These are phyloP conservation scores for Globisporangium lucens DNA, from an alignment of 352 stramenopile species.

Conservation along the genomic window DNA sequence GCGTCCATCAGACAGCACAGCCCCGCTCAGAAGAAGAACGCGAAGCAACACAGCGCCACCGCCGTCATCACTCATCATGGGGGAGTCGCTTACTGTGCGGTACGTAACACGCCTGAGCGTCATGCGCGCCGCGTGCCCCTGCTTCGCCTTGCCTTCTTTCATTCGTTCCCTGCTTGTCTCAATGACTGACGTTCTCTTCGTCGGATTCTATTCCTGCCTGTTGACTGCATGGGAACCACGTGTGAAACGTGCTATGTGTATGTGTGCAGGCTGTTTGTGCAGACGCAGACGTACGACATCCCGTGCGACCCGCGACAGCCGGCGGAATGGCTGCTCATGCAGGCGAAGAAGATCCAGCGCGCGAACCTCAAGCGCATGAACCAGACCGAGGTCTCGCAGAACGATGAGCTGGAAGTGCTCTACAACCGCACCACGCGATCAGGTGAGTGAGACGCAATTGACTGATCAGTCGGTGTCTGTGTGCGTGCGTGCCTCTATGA, in stretches of 20 bases:
- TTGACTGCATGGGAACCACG: background rate
- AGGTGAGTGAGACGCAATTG: slow-evolving; percentile 11
- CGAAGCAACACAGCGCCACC: background rate
- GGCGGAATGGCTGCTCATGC: slow-evolving; percentile 68
- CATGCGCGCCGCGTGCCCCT: background rate
- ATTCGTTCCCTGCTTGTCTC: background rate
- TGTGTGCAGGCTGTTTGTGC: slow-evolving; percentile 55
- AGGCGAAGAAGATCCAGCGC: slow-evolving; percentile 77
- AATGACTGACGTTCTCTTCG: background rate
- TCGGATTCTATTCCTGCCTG: background rate
- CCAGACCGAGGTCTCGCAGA: slow-evolving; percentile 14
- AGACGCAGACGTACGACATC: slow-evolving; percentile 83
- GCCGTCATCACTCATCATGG: slow-evolving; percentile 3
- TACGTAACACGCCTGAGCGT: background rate
- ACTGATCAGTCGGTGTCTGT: background rate
- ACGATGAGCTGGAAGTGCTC: slow-evolving; percentile 75
- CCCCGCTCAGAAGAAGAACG: background rate
- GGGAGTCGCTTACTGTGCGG: slow-evolving; percentile 18
- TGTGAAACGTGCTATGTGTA: background rate
- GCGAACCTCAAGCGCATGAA: slow-evolving; percentile 38
- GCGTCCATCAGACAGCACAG: background rate
- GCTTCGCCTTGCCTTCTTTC: background rate
- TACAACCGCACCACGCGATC: slow-evolving; percentile 72
- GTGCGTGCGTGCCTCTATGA: background rate
- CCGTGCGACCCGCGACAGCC: slow-evolving; percentile 69